Evolutionary conservation across 192 early-diverging fungal genomes (phyloP).

Genomic region (Linnemannia schmuckeri): DNA sequence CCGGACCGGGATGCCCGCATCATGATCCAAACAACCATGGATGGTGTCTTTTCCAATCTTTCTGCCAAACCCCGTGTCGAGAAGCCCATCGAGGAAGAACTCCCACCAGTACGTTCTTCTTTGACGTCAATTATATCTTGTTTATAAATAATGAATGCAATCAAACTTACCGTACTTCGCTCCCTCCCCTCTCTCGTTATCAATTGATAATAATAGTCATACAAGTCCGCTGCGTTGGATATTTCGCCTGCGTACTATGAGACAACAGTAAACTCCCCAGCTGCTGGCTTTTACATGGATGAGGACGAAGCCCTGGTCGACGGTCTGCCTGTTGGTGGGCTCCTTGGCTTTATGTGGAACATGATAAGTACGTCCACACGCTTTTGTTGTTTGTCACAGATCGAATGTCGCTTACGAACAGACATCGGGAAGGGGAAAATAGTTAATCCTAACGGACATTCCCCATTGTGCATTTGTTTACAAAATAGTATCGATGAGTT

Average conservation of each 20-base stretch:
- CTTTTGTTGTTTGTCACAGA: not conserved
- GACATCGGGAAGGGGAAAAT: not conserved
- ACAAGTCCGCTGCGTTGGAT: constrained; percentile 48
- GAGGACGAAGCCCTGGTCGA: constrained; percentile 84
- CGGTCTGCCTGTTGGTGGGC: constrained; percentile 89
- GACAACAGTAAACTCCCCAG: constrained; percentile 61
- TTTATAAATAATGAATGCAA: not conserved
- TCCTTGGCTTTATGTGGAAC: constrained; percentile 86
- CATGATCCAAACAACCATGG: constrained; percentile 42
- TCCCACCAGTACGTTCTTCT: constrained; percentile 35
- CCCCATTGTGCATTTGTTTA: not conserved
- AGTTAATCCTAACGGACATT: not conserved
- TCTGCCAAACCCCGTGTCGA: constrained; percentile 47
- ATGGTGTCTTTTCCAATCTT: constrained; percentile 49
- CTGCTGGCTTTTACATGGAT: constrained; percentile 76
- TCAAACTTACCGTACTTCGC: not conserved
- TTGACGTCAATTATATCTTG: not conserved
- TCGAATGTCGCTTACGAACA: not conserved
- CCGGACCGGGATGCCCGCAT: constrained; percentile 28
- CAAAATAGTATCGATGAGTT: constrained; percentile 76
- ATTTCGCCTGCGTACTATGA: constrained; percentile 51
- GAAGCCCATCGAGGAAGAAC: constrained; percentile 44
- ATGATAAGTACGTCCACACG: constrained; percentile 68
- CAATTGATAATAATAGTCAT: constrained; percentile 25
- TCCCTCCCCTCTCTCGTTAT: not conserved